Base-by-base conservation (phyloP, 495 filamentous ascomycete species). In the Penicillium lagena region DNA sequence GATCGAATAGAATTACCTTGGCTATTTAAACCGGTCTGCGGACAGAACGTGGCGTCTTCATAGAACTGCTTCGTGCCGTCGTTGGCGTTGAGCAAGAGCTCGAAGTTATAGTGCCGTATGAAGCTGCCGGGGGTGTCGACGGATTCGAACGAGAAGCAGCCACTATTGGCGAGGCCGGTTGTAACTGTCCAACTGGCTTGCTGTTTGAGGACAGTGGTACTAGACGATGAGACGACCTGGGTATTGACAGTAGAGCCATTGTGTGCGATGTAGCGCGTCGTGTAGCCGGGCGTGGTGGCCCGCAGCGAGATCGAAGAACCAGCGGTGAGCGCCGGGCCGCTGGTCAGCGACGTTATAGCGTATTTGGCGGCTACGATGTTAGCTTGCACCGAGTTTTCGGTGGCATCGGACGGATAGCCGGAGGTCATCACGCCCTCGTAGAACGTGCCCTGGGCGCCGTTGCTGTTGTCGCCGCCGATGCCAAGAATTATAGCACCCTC, bases 341-440 rank as follows among this genome's bases (percentile, higher is more conserved):
- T 77, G 43, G 56, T 71, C 42, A 79, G 52, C 3, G 72, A 68
- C 0, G 64, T 55, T 15, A 49, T 56, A 11, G 68, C 73, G 42
- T 81, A 81, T 51, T 65, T 68, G 34, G 77, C 77, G 12, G 74
- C 75, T 2, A 78, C 71, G 46, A 81, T 73, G 45, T 81, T 69
- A 29, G 77, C 78, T 58, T 80, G 77, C 42, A 80, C 76, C 10
- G 66, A 46, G 56, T 68, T 62, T 54, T 81, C 78, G 27, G 71
- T 77, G 31, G 59, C 69, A 46, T 78, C 75, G 14, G 76, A 66
- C 2, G 78, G 78, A 50, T 77, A 81, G 30, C 78, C 76, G 7
- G 66, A 59, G 43, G 78, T 80, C 77, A 81, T 77, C 1, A 71
- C 78, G 33, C 78, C 78, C 55, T 81, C 77, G 59, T 81, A 81